A percentile compares a stretch with the other conserved stretches of the same genome.
phyloP scores from a whole-genome alignment of 2,329 filamentous ascomycete genomes.

The Magnaporthiopsis incrustans region DNA sequence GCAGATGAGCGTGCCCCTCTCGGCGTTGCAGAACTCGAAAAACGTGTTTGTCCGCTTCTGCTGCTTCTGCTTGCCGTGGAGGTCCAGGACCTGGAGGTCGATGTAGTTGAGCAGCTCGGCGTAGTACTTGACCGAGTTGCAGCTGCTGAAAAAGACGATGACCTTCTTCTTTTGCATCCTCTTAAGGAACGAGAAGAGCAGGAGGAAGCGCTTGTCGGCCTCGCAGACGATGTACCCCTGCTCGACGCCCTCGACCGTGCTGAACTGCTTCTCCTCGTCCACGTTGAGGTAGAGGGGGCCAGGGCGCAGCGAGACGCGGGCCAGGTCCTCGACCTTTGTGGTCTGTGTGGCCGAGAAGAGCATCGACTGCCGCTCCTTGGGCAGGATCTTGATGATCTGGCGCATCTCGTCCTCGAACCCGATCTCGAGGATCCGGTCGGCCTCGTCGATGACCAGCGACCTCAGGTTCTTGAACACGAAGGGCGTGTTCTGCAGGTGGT shows the following conservation, averaged over 20 bases:
- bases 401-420: slow-evolving; percentile 99
- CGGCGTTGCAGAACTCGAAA: slow-evolving; percentile 79
- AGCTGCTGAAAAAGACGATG: slow-evolving; percentile 92
- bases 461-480: slow-evolving; percentile 92
- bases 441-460: slow-evolving; percentile 90
- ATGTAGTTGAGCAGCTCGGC: slow-evolving; percentile 96
- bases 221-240: slow-evolving; percentile 95
- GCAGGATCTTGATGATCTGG: slow-evolving; percentile 89
- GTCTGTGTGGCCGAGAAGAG: slow-evolving; percentile 99
- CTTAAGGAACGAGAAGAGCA: slow-evolving; percentile 92
- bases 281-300: slow-evolving; percentile 97
- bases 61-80: slow-evolving; percentile 96
- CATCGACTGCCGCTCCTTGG: slow-evolving; percentile 85
- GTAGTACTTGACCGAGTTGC: slow-evolving; percentile 93
- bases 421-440: slow-evolving; percentile 91
- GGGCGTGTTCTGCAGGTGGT: slow-evolving; percentile 88
- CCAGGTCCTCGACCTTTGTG: slow-evolving; percentile 95
- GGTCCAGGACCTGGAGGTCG: slow-evolving; percentile 70
- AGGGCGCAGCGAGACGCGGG: slow-evolving; percentile 82
- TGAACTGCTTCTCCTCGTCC: slow-evolving; percentile 67
- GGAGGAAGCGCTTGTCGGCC: slow-evolving; percentile 83
- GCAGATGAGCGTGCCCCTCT: slow-evolving; percentile 82
- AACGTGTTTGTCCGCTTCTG: slow-evolving; percentile 98
- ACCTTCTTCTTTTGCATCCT: slow-evolving; percentile 92
- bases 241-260: slow-evolving; percentile 87